Conservation (phyloP, 331 rosid genomes). For the Rhamnella rubrinervis region DNA sequence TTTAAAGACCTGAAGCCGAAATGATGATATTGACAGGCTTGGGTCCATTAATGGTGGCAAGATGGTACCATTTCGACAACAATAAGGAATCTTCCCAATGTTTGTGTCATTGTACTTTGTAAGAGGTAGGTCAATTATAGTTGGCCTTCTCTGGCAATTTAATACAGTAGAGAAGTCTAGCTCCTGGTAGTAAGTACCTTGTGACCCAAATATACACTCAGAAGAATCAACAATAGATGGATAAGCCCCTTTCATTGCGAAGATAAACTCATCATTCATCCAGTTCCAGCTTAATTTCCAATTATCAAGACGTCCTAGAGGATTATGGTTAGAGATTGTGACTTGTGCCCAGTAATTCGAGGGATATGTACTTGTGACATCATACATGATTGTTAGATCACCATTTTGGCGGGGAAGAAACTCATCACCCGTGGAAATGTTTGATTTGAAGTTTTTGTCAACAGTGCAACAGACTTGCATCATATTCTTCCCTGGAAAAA, state of each 20-base stretch:
- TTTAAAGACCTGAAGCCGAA: constrained; percentile 81
- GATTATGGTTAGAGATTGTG: constrained; percentile 69
- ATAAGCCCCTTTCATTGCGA: constrained; percentile 81
- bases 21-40: constrained; percentile 66
- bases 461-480: constrained; percentile 71
- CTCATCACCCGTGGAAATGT: constrained; percentile 46
- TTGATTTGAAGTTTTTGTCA: constrained; percentile 53
- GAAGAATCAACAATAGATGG: constrained; percentile 75
- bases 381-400: constrained; percentile 91
- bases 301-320: constrained; percentile 92
- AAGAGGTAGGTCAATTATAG: constrained; percentile 80
- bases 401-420: constrained; percentile 81
- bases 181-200: constrained; percentile 43
- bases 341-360: constrained; percentile 82
- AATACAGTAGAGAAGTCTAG: constrained; percentile 73
- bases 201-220: constrained; percentile 75
- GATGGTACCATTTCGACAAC: constrained; percentile 95
- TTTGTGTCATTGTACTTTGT: constrained; percentile 69
- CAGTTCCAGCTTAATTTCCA: constrained; percentile 96
- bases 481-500: constrained; percentile 51
- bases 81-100: constrained; percentile 70
- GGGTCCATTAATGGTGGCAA: constrained; percentile 83
- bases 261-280: constrained; percentile 84
- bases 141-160: constrained; percentile 76
- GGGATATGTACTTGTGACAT: constrained; percentile 60